phyloP scores from a whole-genome alignment of 139 green algal genomes.

The Micractinium conductrix region DNA sequence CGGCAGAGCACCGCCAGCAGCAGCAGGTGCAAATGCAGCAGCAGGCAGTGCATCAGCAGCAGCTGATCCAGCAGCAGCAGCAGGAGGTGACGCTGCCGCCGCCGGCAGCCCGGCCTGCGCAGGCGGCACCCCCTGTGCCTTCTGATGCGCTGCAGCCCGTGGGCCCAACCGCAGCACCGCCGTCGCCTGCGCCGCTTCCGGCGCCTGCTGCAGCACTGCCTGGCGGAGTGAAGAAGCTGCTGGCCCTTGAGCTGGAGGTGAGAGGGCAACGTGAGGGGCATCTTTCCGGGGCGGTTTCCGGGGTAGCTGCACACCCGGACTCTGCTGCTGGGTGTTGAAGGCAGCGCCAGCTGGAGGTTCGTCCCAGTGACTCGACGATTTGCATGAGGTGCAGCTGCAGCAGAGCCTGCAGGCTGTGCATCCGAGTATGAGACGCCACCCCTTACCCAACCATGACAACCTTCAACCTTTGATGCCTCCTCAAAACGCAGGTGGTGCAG shows the following conservation, averaged over 20 bases:
- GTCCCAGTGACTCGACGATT: not conserved
- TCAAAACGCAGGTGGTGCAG: conserved; percentile 20
- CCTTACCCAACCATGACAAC: not conserved
- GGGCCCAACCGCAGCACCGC: not conserved
- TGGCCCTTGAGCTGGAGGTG: conserved; percentile 35
- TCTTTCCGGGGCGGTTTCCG: not conserved
- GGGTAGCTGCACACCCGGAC: no score
- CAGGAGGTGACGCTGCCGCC: not conserved
- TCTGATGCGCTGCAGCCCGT: not conserved
- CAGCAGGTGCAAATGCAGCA: not conserved
- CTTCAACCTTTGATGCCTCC: not conserved
- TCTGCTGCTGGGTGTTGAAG: no score
- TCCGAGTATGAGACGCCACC: conserved; percentile 40
- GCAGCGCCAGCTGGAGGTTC: no score
- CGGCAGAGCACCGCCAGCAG: not conserved
- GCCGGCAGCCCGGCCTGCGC: not conserved
- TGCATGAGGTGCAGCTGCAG: conserved; percentile 38
- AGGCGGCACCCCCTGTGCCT: not conserved
- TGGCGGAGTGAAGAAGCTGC: conserved; percentile 18
- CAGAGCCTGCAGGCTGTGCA: conserved; percentile 31
- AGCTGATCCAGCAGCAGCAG: not conserved
- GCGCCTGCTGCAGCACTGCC: not conserved
- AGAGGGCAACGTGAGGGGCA: not conserved
- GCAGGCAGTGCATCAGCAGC: no score
- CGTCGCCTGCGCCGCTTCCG: not conserved